These are phyloP conservation scores for Annulohypoxylon nitens DNA, from an alignment of 495 filamentous ascomycete species.

Conservation along the genomic window DNA sequence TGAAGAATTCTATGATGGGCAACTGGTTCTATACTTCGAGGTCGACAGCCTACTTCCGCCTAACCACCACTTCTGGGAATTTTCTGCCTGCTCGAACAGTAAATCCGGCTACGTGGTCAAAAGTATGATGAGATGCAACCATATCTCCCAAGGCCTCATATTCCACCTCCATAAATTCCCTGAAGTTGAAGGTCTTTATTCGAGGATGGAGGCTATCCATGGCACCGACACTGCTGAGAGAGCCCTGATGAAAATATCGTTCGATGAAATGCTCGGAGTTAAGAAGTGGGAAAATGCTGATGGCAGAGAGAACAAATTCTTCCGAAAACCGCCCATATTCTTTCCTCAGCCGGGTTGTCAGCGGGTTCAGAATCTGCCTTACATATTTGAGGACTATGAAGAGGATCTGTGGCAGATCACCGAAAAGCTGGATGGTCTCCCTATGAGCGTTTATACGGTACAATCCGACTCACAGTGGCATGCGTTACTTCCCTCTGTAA, in stretches of 20 bases:
- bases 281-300: conserved; percentile 1
- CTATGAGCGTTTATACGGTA: conserved; percentile 2
- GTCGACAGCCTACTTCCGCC: not conserved
- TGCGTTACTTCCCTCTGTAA: not conserved
- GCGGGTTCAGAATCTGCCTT: not conserved
- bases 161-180: not conserved
- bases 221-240: not conserved
- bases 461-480: not conserved
- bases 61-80: conserved; percentile 7
- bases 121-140: not conserved
- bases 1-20: not conserved
- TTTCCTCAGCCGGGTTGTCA: conserved; percentile 3
- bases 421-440: conserved; percentile 1
- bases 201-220: not conserved
- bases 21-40: conserved; percentile 3
- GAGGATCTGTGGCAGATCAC: not conserved
- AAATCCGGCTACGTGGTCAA: not conserved
- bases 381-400: not conserved
- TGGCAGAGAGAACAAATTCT: not conserved
- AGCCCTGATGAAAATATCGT: not conserved
- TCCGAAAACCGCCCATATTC: not conserved
- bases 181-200: not conserved
- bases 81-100: not conserved
- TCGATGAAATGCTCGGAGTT: not conserved
- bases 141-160: conserved; percentile 6